Base-by-base conservation (phyloP, 2,329 filamentous ascomycete genomes). In the Pseudocercospora crystallina region DNA sequence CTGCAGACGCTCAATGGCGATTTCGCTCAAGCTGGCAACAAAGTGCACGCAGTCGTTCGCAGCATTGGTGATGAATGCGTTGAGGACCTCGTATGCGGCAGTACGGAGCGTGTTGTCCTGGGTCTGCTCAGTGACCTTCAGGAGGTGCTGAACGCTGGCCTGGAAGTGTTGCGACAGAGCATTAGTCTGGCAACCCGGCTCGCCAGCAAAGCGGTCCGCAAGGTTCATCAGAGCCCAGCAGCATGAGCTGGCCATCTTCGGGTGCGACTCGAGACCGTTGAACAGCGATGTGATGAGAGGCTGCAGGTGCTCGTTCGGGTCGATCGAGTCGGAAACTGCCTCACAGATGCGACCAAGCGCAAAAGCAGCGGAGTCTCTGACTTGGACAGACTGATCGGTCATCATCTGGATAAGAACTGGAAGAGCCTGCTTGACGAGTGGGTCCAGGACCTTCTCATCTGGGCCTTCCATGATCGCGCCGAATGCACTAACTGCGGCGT, bases 141-240 rank as follows among this genome's bases (percentile, higher is more conserved):
- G 80, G 46, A 99, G 80, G 54, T 89, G 90, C 65, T 84, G 84
- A 53, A 97, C 86, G 68, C 91, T 96, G 65, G 91, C 83, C 73
- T 96, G 87, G 77, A 99, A 99, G 75, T 96, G 90, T 56, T 86
- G 84, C 2, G 91, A 95, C 43, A 99, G 79, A 37, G 90, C 81
- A 75, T 97, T 99, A 42, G 79, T 79, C 63, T 86, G 78, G 54
- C 85, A 86, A 43, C 89, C 89, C 49, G 85, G 80, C 48, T 96
- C 91, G 51, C 90, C 90, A 29, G 90, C 89, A 69, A 97, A 99
- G 55, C 91, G 87, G 69, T 99, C 94, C 9, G 94, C 92, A 68
- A 99, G 77, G 74, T 97, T 99, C 89, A 99, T 97, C 61, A 99
- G 76, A 30, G 94, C 91, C 94, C 95, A 96, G 77, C 94, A 99